Evolutionary conservation across 768 basidiomycete genomes (phyloP).

Genomic region (Trametes gibbosa): DNA sequence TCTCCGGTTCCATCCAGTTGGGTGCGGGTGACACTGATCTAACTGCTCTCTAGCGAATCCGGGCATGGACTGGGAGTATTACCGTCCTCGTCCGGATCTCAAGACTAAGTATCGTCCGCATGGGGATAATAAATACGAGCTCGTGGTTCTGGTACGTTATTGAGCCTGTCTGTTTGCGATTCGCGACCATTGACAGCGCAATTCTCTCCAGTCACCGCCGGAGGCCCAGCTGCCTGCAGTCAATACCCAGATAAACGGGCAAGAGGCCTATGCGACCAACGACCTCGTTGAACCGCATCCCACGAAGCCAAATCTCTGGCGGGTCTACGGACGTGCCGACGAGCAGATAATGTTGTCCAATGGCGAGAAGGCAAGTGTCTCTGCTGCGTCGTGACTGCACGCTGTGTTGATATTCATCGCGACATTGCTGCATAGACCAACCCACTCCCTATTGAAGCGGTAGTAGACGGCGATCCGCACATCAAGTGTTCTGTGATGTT

Average conservation of each 20-base stretch:
- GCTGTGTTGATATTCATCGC: constrained; percentile 14
- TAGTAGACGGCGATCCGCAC: constrained; percentile 34
- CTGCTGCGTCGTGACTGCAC: constrained; percentile 16
- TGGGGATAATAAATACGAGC: constrained; percentile 1
- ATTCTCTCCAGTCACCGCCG: background rate
- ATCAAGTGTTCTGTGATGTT: constrained; percentile 37
- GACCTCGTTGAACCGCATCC: constrained; percentile 22
- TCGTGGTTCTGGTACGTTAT: constrained; percentile 6
- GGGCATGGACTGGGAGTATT: constrained; percentile 13
- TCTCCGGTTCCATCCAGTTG: too few species aligned
- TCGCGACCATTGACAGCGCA: too few species aligned
- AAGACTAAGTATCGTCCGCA: background rate
- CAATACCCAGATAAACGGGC: constrained; percentile 13
- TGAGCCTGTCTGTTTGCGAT: too few species aligned
- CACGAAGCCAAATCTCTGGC: constrained; percentile 20
- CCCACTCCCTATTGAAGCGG: constrained; percentile 25
- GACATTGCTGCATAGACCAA: constrained; percentile 23
- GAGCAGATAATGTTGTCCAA: constrained; percentile 45
- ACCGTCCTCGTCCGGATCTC: background rate
- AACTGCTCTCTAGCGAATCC: background rate
- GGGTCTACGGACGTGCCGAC: constrained; percentile 37
- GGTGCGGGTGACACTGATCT: too few species aligned
- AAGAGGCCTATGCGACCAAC: constrained; percentile 23
- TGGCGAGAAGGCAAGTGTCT: constrained; percentile 38
- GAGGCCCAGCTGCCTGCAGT: background rate